Base-by-base conservation (phyloP, 2,329 filamentous ascomycete genomes). In the Lachnellula hyalina region DNA sequence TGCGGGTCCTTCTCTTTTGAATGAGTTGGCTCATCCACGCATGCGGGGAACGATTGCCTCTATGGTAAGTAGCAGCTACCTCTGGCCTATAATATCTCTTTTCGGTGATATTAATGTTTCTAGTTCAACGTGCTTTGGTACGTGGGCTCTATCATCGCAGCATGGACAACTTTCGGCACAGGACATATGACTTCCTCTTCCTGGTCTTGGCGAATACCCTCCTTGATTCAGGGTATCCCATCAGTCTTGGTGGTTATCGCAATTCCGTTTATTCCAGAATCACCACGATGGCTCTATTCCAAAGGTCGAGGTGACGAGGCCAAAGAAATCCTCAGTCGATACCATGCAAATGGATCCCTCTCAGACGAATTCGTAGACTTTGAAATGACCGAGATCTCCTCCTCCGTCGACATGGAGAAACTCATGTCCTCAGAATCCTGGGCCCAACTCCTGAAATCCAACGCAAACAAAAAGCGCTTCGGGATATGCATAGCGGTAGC, bases 241-340 rank as follows among this genome's bases (percentile, higher is more conserved):
- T 51, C 49, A 17, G 44, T 54, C 25, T 49, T 58, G 14, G 46
- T 54, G 32, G 49, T 57, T 2, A 25, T 47, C 14, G 55, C 59
- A 47, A 67, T 70, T 52, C 68, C 62, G 58, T 61, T 67, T 35
- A 62, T 70, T n/a, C 67, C 69, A 19, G 69, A 71, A 58, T 54
- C 68, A 63, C 60, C 71, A 2, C 41, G 59, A 36, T 79, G n/a
- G 71, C 77, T 51, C 61, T 71, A 58, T 5, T 53, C 52, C 41
- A 75, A 77, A 56, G 77, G 71, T 71, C 46, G 76, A 77, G 2
- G 73, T 77, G 61, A 73, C 76, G 57, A 74, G 76, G 57, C 76
- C 73, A 57, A 67, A 70, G 8, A 76, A 77, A 62, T 80, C 25
- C 59, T 82, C 6, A 69, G 71, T n/a, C 72, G 76, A 35, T 75